phyloP scores from a whole-genome alignment of 2,329 filamentous ascomycete genomes.

The Fusarium mexicanum region DNA sequence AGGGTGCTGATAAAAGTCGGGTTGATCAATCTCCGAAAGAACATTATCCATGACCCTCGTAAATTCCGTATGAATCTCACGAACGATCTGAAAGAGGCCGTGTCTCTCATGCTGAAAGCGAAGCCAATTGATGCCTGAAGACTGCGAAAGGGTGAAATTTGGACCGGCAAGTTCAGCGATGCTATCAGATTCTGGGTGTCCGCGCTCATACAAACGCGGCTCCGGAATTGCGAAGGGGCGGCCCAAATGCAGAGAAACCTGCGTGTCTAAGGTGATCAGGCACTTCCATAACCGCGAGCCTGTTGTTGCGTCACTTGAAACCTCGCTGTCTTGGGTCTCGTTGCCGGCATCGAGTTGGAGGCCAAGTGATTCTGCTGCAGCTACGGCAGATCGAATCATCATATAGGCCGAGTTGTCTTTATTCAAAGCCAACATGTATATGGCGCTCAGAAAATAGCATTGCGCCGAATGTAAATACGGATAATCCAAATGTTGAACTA shows the following conservation, averaged over 20 bases:
- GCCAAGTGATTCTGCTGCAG: constrained; percentile 31
- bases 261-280: constrained; percentile 28
- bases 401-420: constrained; percentile 33
- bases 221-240: constrained; percentile 27
- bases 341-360: constrained; percentile 10
- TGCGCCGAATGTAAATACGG: constrained; percentile 58
- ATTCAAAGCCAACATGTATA: constrained; percentile 51
- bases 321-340: not conserved
- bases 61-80: constrained; percentile 32
- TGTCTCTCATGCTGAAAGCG: constrained; percentile 33
- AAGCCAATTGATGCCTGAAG: constrained; percentile 34
- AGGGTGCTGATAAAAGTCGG: constrained; percentile 40
- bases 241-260: constrained; percentile 32
- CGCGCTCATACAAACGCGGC: not conserved
- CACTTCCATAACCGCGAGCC: constrained; percentile 32
- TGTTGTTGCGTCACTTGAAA: not conserved
- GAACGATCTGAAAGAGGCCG: constrained; percentile 22
- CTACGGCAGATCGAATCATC: constrained; percentile 28
- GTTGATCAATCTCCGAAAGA: constrained; percentile 18
- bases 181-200: constrained; percentile 13
- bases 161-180: constrained; percentile 24
- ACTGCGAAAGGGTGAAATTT: constrained; percentile 19
- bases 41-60: constrained; percentile 20
- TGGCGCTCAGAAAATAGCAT: constrained; percentile 54
- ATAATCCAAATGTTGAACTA: constrained; percentile 54